phyloP scores from a whole-genome alignment of 352 stramenopile genomes.

The Phytophthora ohioensis region DNA sequence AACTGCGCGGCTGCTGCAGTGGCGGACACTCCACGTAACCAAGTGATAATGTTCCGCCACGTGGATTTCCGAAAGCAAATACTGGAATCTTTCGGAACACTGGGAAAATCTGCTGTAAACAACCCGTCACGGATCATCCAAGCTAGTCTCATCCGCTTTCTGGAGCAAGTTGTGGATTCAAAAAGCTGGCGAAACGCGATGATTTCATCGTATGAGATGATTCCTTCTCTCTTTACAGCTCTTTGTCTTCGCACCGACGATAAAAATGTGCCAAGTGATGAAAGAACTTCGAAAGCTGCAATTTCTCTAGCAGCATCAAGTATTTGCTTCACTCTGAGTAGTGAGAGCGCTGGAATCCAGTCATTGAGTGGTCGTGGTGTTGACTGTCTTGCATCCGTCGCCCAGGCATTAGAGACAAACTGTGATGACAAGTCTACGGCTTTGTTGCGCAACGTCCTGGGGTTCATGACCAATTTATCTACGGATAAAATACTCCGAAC shows the following conservation, averaged over 20 bases:
- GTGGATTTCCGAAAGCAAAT: slow-evolving; percentile 41
- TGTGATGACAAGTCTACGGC: background rate
- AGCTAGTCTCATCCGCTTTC: slow-evolving; percentile 45
- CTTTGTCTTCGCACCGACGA: slow-evolving; percentile 14
- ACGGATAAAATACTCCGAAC: slow-evolving; percentile 40
- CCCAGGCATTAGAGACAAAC: slow-evolving; percentile 18
- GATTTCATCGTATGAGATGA: slow-evolving; percentile 19
- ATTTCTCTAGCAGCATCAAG: slow-evolving; percentile 44
- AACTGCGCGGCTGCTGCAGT: slow-evolving; percentile 52
- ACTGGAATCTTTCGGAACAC: slow-evolving; percentile 18
- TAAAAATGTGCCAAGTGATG: slow-evolving; percentile 6
- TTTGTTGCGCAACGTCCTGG: slow-evolving; percentile 54
- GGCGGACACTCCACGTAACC: slow-evolving; percentile 53
- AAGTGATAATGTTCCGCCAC: slow-evolving; percentile 63
- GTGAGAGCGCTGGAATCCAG: slow-evolving; percentile 44
- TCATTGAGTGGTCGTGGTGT: slow-evolving; percentile 18
- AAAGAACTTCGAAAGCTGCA: slow-evolving; percentile 18
- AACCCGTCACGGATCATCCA: slow-evolving; percentile 27
- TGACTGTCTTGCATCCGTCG: slow-evolving; percentile 25
- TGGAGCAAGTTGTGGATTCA: slow-evolving; percentile 60
- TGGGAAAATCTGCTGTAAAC: background rate
- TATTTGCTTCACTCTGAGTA: slow-evolving; percentile 66
- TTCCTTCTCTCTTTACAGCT: slow-evolving; percentile 35
- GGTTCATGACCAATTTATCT: slow-evolving; percentile 68
- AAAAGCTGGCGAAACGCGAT: slow-evolving; percentile 69